A percentile compares a stretch with the other conserved stretches of the same genome.
phyloP scores from a whole-genome alignment of 108 stramenopile genomes.

The Epithemia pelagica region DNA sequence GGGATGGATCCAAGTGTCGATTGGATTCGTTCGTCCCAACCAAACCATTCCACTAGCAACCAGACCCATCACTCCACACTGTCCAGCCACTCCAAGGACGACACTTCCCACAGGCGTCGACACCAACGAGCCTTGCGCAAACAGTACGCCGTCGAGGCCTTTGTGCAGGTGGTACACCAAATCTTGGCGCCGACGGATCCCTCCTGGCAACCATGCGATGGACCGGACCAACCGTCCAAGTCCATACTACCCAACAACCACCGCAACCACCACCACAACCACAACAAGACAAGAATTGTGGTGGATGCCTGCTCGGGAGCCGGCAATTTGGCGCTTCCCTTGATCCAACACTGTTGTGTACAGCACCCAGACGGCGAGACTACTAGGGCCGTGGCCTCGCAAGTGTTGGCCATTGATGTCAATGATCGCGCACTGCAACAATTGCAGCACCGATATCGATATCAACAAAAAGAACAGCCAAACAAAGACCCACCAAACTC shows the following conservation, averaged over 20 bases:
- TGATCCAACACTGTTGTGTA: not conserved
- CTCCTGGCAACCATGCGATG: not conserved
- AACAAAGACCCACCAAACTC: too few species aligned
- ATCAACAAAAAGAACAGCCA: too few species aligned
- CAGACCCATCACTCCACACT: not conserved
- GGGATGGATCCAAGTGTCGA: too few species aligned
- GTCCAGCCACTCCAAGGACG: not conserved
- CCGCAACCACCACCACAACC: too few species aligned
- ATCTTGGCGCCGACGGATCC: conserved; percentile 4
- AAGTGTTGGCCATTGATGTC: conserved; percentile 18
- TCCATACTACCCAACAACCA: not conserved
- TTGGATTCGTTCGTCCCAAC: not conserved
- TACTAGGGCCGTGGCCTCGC: not conserved
- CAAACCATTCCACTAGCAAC: not conserved
- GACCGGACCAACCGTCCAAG: not conserved
- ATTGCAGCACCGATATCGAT: conserved; percentile 4
- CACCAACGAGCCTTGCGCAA: conserved; percentile 22
- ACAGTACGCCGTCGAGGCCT: conserved; percentile 27
- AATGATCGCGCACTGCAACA: conserved; percentile 14
- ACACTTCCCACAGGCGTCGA: not conserved
- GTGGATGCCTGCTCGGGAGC: conserved; percentile 20
- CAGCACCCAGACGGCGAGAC: not conserved
- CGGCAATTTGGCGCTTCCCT: conserved; percentile 13
- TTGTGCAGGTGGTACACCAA: conserved; percentile 16
- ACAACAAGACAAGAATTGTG: conserved; percentile 11